A percentile compares a stretch with the other conserved stretches of the same genome.
These are phyloP conservation scores for Podospora sp. DNA, from an alignment of 495 filamentous ascomycete species.

Conservation along the genomic window DNA sequence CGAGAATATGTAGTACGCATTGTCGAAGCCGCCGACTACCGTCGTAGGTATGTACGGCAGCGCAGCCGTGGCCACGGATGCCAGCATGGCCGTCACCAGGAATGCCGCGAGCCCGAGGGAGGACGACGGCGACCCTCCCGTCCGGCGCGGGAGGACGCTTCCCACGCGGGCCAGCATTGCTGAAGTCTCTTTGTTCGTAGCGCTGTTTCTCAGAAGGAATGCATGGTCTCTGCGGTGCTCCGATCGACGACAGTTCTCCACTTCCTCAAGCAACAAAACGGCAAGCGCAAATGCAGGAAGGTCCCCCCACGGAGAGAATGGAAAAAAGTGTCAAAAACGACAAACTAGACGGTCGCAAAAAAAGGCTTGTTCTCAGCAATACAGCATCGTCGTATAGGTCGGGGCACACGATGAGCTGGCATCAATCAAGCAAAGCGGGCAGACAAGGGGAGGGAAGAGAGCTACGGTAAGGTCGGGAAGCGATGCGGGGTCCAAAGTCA, in stretches of 20 bases:
- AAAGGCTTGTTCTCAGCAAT: slow-evolving; percentile 1
- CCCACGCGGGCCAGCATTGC: slow-evolving; percentile 12
- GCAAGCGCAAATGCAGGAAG: not conserved
- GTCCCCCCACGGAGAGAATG: not conserved
- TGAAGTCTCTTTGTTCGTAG: slow-evolving; percentile 6
- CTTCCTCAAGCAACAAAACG: not conserved
- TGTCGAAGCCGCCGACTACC: slow-evolving; percentile 47
- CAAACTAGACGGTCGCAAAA: not conserved
- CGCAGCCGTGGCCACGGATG: slow-evolving; percentile 23
- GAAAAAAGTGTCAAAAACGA: not conserved
- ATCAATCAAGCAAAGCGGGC: slow-evolving; percentile 3
- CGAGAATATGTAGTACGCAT: slow-evolving; percentile 63
- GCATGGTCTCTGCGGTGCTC: slow-evolving; percentile 13
- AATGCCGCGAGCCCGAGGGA: slow-evolving; percentile 14
- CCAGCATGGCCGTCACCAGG: slow-evolving; percentile 3
- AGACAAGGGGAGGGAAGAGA: not conserved
- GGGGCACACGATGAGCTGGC: slow-evolving; percentile 1
- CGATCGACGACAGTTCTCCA: not conserved
- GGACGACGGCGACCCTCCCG: not conserved
- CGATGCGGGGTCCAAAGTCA: slow-evolving; percentile 5
- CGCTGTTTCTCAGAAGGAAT: slow-evolving; percentile 17
- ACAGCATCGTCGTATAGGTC: slow-evolving; percentile 16
- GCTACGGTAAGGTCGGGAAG: not conserved
- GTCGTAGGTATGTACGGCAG: slow-evolving; percentile 77
- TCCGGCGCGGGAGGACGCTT: not conserved